Base-by-base conservation (phyloP, 345 rosid genomes). In the Gossypium anomalum region DNA sequence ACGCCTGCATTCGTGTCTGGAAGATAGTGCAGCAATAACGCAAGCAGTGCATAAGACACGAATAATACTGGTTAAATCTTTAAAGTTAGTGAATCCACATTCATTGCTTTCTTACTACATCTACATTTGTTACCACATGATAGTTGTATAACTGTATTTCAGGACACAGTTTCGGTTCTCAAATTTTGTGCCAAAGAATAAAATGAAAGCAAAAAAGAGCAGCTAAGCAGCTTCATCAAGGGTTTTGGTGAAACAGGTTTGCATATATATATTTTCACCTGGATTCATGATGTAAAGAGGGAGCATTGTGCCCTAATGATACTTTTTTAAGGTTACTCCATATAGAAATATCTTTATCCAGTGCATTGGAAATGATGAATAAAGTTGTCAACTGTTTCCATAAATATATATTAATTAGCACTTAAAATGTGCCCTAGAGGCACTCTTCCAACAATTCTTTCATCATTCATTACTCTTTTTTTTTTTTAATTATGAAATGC, bases 1-100 rank as follows among this genome's bases (percentile, higher is more conserved):
- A 91, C 77, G 94, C 89, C 45, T 85, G 87, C 61, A 72, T 91
- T 72, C 89, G 93, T 56, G 81, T 83, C 53, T 89, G 97, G 97
- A 82, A 12, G 76, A 61, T 73, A 61, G 58, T 4, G 56, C 44
- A 48, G 29, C 55, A 57, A 44, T 72, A 57, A 43, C 7, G 45
- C 12, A 22, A 41, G 66, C 22, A 19, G 16, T 57, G 75, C 34
- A 44, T 41, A n/a, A 14, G 19, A 58, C 29, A 43, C n/a, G 3
- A 19, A 43, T 43, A 19, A 23, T 58, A 55, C 66, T 58, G 75
- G 67, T 72, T 57, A 58, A 55, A 34, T 4, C 25, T 52, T 53
- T 70, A 17, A 70, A 69, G 44, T 8, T 69, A 1, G 3, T 15
- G 72, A 69, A 69, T 69, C 59, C 22, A 8, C 8, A 25, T 69